Evolutionary conservation across 495 filamentous ascomycete species (phyloP).

Genomic region (Hyaloscypha variabilis): DNA sequence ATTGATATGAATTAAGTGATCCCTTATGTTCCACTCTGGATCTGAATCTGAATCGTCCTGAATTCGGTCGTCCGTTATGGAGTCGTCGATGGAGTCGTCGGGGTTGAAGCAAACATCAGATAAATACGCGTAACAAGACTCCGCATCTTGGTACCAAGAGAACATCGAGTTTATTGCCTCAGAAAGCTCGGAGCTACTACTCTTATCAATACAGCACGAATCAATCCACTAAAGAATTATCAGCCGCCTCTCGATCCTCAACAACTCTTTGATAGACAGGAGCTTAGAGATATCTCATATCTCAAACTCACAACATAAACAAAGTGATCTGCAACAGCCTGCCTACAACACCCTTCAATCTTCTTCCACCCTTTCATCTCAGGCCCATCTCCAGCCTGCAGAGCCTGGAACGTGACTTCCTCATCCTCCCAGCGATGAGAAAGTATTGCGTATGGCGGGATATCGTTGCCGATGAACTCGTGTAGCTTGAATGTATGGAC

Average conservation of each 20-base stretch:
- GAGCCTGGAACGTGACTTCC: conserved; percentile 3
- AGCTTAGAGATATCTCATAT: too few relatives aligned
- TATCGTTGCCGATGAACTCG: background rate
- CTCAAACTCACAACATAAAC: background rate
- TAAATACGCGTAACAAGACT: conserved; percentile 8
- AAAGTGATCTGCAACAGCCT: background rate
- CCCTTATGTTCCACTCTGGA: too few relatives aligned
- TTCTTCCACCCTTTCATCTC: background rate
- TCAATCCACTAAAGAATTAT: too few relatives aligned
- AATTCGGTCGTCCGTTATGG: too few relatives aligned
- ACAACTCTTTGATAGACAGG: too few relatives aligned
- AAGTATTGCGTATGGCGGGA: conserved; percentile 8
- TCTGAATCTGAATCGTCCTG: too few relatives aligned
- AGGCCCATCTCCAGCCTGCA: background rate
- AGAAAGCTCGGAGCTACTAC: background rate
- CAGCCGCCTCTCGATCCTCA: too few relatives aligned
- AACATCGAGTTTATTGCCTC: too few relatives aligned
- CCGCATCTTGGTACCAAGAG: conserved; percentile 32
- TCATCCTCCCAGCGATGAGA: conserved; percentile 8
- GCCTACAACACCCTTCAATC: background rate
- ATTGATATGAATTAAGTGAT: too few relatives aligned
- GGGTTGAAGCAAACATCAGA: background rate
- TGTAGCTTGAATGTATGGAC: background rate
- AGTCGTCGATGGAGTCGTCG: background rate
- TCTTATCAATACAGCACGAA: background rate